A percentile compares a stretch with the other conserved stretches of the same genome.
Conservation (phyloP, 495 filamentous ascomycete species). For the Aspergillus nanangensis region DNA sequence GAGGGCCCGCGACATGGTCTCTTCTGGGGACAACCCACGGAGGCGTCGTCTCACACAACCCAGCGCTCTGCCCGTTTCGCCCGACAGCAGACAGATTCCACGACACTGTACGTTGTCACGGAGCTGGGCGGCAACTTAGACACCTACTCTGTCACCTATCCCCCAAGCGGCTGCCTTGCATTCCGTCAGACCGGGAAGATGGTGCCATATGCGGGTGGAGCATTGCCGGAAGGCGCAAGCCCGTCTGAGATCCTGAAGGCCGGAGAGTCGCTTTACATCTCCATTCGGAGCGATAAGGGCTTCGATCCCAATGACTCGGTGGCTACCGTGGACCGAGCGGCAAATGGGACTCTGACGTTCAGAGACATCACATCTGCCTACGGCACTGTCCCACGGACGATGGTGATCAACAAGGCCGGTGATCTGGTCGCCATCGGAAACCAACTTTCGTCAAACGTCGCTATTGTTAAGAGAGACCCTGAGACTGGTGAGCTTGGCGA, state of each 20-base stretch:
- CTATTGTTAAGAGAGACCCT: conserved; percentile 54
- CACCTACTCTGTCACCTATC: conserved; percentile 56
- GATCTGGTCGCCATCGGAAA: conserved; percentile 58
- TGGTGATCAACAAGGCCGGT: conserved; percentile 60
- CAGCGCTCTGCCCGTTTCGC: conserved; percentile 13
- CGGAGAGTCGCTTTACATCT: conserved; percentile 31
- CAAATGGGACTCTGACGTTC: conserved; percentile 46
- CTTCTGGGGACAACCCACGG: conserved; percentile 43
- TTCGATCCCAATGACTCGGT: conserved; percentile 33
- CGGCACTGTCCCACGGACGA: conserved; percentile 58
- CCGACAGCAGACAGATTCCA: no score
- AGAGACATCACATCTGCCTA: conserved; percentile 50
- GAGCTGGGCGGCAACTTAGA: conserved; percentile 59
- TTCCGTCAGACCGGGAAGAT: conserved; percentile 35
- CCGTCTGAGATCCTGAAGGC: conserved; percentile 32
- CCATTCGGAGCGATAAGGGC: conserved; percentile 36
- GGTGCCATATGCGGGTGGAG: conserved; percentile 23
- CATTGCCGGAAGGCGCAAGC: conserved; percentile 28
- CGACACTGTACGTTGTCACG: conserved; percentile 56
- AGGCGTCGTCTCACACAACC: conserved; percentile 4
- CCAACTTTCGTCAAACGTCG: conserved; percentile 54
- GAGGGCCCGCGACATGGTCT: conserved; percentile 65
- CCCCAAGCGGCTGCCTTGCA: conserved; percentile 27
- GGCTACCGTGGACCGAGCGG: conserved; percentile 25
- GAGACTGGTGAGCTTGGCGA: conserved; percentile 52